phyloP scores from a whole-genome alignment of 768 basidiomycete species.

The Mycena vulgaris region DNA sequence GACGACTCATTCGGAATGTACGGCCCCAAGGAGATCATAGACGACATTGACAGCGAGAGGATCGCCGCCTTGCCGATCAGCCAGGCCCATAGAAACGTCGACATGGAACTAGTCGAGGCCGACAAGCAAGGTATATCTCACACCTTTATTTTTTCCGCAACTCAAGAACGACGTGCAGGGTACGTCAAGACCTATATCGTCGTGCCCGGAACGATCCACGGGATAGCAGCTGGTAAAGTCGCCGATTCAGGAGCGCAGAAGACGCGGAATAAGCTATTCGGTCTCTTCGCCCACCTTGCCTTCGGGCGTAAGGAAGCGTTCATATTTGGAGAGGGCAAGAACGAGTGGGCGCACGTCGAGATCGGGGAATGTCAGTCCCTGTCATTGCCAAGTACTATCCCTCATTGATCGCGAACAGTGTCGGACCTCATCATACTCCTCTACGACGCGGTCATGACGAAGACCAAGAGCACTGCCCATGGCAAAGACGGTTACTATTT shows the following conservation, averaged over 20 bases:
- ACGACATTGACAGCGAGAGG: not conserved
- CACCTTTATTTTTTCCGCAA: not conserved
- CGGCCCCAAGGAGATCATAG: not conserved
- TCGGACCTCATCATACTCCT: not conserved
- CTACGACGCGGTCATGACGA: not conserved
- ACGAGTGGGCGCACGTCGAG: not conserved
- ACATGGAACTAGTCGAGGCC: not conserved
- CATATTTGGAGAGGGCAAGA: not conserved
- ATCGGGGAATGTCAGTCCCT: not conserved
- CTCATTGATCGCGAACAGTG: not conserved
- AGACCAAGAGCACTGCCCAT: not conserved
- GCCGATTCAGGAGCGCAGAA: not conserved
- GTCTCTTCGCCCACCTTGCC: not conserved
- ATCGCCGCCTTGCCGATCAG: not conserved
- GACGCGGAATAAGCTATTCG: not conserved
- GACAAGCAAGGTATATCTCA: not conserved
- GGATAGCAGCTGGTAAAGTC: not conserved
- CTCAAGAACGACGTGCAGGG: not conserved
- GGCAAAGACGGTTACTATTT: not conserved
- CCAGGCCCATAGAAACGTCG: not conserved
- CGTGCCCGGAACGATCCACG: not conserved
- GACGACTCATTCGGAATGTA: conserved; percentile 1
- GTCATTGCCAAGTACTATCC: not conserved
- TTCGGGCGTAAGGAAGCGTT: not conserved
- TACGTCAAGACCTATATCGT: conserved; percentile 2